Evolutionary conservation across 2,329 filamentous ascomycete species (phyloP), one percentile per base, ranked within the genome.

Genomic region (Neofusicoccum sp.): DNA sequence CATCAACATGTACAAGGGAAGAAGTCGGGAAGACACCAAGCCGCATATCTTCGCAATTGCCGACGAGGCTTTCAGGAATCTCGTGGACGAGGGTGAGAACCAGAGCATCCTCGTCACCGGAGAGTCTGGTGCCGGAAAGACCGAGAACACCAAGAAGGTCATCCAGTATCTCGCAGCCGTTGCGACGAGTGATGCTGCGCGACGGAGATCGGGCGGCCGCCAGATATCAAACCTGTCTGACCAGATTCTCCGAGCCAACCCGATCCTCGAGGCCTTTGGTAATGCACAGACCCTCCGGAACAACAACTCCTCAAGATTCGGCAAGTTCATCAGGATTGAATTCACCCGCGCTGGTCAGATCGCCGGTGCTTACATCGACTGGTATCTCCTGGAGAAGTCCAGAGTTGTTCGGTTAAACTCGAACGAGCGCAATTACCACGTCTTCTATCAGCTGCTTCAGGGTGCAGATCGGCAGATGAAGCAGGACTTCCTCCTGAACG

Each of bases 141-240:
- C 95, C 0, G 95, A 99, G 76, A 99, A 99, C 74, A 99, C 95
- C 14, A 99, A 99, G 75, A 99, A 99, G 76, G 95, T 99, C 69
- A 99, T 99, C 62, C 96, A 99, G 72, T 99, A 99, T 73, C 87
- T 99, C 47, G 95, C 95, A 12, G 93, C 95, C 1, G 95, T 99
- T 49, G 95, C 95, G 8, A 90, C 91, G 45, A 87, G 91, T 0
- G 94, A 98, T 41, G 88, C 89, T 0, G 78, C 83, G 63, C 79
- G 77, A 2, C 83, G 84, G 74, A 85, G 76, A 80, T 39, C 47
- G 2, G 88, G 82, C 79, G 82, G 79, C 78, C 89, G 80, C 64
- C 84, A 89, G 67, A 86, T 94, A 66, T 90, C 92, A 11, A 97
- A 92, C 64, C 86, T 99, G 8, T 98, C 96, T 0, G 93, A 97